Conservation (phyloP, 2,329 filamentous ascomycete species). For the Ceratocystis albifundus region DNA sequence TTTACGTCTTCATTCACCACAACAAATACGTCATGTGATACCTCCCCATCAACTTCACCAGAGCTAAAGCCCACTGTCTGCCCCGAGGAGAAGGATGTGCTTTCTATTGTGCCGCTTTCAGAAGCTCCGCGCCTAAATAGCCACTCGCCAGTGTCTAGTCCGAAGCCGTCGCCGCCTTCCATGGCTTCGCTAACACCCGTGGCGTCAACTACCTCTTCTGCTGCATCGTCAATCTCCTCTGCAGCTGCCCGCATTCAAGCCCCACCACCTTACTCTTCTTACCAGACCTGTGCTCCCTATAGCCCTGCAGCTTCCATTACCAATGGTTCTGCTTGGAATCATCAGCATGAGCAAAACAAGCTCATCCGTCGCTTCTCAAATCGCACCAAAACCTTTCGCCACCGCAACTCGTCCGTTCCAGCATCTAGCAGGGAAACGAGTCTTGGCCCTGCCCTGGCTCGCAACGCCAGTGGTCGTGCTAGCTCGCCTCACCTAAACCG, state of each 20-base stretch:
- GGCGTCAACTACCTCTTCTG: slow-evolving; percentile 14
- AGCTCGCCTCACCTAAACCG: slow-evolving; percentile 55
- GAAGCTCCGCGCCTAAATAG: background rate
- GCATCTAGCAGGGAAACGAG: slow-evolving; percentile 74
- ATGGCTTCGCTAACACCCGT: slow-evolving; percentile 1
- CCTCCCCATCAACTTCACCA: background rate
- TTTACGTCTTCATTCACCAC: slow-evolving; percentile 3
- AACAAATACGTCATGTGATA: background rate
- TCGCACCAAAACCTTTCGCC: slow-evolving; percentile 57
- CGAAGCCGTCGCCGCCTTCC: background rate
- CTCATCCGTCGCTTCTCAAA: slow-evolving; percentile 80
- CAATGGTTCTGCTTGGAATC: background rate
- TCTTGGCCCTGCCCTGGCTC: slow-evolving; percentile 76
- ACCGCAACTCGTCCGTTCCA: slow-evolving; percentile 65
- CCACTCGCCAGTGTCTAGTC: background rate
- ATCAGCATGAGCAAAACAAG: slow-evolving; percentile 32
- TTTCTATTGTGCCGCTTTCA: background rate
- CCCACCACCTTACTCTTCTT: slow-evolving; percentile 22
- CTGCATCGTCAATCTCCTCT: slow-evolving; percentile 20
- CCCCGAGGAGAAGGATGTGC: background rate
- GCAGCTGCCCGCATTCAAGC: slow-evolving; percentile 18
- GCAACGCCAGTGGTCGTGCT: slow-evolving; percentile 81
- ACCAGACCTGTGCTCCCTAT: background rate
- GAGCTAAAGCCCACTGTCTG: background rate
- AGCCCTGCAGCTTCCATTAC: background rate